Conservation (phyloP, 2,329 filamentous ascomycete species). For the Ophiostoma novo-ulmi region DNA sequence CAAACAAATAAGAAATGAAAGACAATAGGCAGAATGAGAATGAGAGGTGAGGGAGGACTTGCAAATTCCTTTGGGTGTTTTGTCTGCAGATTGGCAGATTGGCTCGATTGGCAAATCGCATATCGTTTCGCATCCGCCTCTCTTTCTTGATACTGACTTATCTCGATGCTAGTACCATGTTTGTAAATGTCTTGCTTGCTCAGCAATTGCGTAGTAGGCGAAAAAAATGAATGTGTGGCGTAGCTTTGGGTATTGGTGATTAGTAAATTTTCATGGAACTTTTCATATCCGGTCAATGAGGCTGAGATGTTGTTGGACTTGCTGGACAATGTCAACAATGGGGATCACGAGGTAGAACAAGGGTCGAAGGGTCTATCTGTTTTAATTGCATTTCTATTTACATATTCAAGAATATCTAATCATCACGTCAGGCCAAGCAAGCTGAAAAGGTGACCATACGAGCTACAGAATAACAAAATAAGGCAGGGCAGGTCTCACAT, state of each 20-base stretch:
- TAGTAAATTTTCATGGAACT: neutral
- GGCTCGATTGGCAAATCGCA: neutral
- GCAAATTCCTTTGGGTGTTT: neutral
- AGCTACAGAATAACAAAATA: neutral
- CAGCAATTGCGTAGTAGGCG: neutral
- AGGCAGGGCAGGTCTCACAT: constrained; percentile 5
- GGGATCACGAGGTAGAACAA: neutral
- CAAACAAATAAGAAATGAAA: neutral
- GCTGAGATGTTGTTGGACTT: neutral
- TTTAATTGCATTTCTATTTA: neutral
- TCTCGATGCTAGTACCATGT: neutral
- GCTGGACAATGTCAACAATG: neutral
- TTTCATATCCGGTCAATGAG: neutral
- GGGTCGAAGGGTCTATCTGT: neutral
- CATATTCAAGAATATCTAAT: neutral
- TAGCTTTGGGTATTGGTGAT: neutral
- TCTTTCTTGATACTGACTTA: neutral
- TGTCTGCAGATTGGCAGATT: neutral
- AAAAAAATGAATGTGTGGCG: neutral
- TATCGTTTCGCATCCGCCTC: neutral
- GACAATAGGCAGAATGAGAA: neutral
- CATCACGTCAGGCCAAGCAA: neutral
- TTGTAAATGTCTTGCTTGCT: neutral
- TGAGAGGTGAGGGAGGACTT: neutral
- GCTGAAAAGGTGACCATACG: constrained; percentile 4